These are phyloP conservation scores for Meira nashicola DNA, from an alignment of 1,284 basidiomycete species.

Conservation along the genomic window DNA sequence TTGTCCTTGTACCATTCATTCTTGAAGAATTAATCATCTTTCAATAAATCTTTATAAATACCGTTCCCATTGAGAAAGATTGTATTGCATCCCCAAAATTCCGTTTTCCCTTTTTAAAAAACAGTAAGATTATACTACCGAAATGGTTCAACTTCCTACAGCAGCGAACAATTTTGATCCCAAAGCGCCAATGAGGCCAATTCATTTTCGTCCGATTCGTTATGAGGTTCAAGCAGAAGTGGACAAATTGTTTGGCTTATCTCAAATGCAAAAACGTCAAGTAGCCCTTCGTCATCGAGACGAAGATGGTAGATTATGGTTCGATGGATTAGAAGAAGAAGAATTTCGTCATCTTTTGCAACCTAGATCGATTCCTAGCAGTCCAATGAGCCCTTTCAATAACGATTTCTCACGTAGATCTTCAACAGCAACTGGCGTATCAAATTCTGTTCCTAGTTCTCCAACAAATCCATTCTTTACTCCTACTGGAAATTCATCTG, in stretches of 20 bases:
- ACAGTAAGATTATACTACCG: too few relatives aligned
- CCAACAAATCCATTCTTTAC: neutral
- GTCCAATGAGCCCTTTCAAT: neutral
- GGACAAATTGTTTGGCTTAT: conserved; percentile 32
- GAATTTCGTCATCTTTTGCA: neutral
- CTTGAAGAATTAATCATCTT: too few relatives aligned
- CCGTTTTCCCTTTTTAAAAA: too few relatives aligned
- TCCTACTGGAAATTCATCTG: neutral
- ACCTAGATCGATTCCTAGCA: neutral
- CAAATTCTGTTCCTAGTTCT: neutral
- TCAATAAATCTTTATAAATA: too few relatives aligned
- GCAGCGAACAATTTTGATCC: neutral
- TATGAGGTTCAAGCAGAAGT: conserved; percentile 31
- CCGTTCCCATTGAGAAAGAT: too few relatives aligned
- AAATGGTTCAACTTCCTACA: too few relatives aligned
- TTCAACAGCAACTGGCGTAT: neutral
- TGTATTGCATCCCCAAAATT: too few relatives aligned
- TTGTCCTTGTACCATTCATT: too few relatives aligned
- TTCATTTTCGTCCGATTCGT: conserved; percentile 27
- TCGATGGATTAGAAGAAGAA: conserved; percentile 16
- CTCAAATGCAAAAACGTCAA: conserved; percentile 21
- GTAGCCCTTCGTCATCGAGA: conserved; percentile 24
- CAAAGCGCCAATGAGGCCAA: neutral
- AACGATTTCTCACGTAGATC: neutral
- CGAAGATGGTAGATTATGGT: conserved; percentile 26